Evolutionary conservation across 2,329 filamentous ascomycete genomes (phyloP).

Genomic region (Hypomyces rosellus): DNA sequence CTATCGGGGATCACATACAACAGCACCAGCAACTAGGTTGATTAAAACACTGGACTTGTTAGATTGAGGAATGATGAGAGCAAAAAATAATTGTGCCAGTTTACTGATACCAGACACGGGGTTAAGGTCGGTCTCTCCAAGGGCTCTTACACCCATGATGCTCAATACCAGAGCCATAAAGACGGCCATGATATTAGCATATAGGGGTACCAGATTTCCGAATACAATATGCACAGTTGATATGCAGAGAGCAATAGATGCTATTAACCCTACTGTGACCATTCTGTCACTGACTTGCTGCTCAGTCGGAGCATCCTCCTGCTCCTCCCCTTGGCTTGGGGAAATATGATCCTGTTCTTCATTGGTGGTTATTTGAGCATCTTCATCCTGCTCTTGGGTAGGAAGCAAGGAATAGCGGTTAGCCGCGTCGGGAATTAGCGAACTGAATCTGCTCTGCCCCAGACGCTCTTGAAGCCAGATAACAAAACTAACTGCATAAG

Average conservation of each 20-base stretch:
- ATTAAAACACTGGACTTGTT: slow-evolving; percentile 86
- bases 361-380: background rate
- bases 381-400: background rate
- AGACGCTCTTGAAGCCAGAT: slow-evolving; percentile 12
- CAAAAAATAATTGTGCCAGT: slow-evolving; percentile 91
- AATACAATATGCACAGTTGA: slow-evolving; percentile 78
- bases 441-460: slow-evolving; percentile 15
- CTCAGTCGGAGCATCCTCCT: slow-evolving; percentile 74
- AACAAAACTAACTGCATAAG: slow-evolving; percentile 3
- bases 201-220: slow-evolving; percentile 70
- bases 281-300: slow-evolving; percentile 70
- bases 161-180: slow-evolving; percentile 74
- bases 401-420: slow-evolving; percentile 21
- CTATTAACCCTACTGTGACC: slow-evolving; percentile 66
- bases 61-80: slow-evolving; percentile 73
- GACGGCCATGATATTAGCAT: slow-evolving; percentile 71
- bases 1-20: slow-evolving; percentile 37
- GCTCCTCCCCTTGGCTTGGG: slow-evolving; percentile 30
- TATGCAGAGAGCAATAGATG: slow-evolving; percentile 76
- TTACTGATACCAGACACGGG: slow-evolving; percentile 96
- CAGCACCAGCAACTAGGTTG: slow-evolving; percentile 87
- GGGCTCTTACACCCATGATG: slow-evolving; percentile 64
- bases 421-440: slow-evolving; percentile 13
- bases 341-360: slow-evolving; percentile 12
- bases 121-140: slow-evolving; percentile 86